A percentile compares a stretch with the other conserved stretches of the same genome.
Evolutionary conservation across 2,329 filamentous ascomycete species (phyloP).

Genomic region (Domatiomyces globalis): DNA sequence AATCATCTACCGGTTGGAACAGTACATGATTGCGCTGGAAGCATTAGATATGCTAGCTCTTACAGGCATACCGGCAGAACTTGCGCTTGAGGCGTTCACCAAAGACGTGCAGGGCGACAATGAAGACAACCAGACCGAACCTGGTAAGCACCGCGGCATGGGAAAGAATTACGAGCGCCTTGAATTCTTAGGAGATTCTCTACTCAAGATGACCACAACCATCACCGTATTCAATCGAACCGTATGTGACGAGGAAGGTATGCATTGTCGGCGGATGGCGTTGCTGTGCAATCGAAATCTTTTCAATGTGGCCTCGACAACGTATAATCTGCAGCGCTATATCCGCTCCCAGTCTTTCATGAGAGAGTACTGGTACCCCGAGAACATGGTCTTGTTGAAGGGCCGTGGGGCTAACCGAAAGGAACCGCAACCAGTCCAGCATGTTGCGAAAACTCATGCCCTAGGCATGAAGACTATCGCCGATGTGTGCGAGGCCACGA

Average conservation of each 20-base stretch:
- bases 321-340: constrained; percentile 52
- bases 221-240: constrained; percentile 69
- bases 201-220: constrained; percentile 89
- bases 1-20: constrained; percentile 71
- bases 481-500: constrained; percentile 87
- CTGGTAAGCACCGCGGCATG: constrained; percentile 55
- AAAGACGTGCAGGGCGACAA: constrained; percentile 80
- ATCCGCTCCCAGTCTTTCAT: constrained; percentile 57
- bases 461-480: constrained; percentile 83
- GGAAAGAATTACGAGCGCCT: constrained; percentile 88
- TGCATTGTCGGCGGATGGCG: constrained; percentile 80
- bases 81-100: constrained; percentile 79
- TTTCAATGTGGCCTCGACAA: constrained; percentile 58
- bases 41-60: constrained; percentile 54
- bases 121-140: constrained; percentile 30
- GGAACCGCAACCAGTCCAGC: constrained; percentile 4
- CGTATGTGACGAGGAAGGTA: constrained; percentile 67
- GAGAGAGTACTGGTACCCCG: constrained; percentile 74
- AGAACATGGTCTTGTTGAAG: constrained; percentile 55
- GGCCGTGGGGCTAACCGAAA: constrained; percentile 46
- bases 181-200: constrained; percentile 85
- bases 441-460: constrained; percentile 42
- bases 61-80: constrained; percentile 42
- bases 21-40: constrained; percentile 65
- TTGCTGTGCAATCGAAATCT: constrained; percentile 86